Conservation (phyloP, 805 yeast species). For the Candida endomychidarum region DNA sequence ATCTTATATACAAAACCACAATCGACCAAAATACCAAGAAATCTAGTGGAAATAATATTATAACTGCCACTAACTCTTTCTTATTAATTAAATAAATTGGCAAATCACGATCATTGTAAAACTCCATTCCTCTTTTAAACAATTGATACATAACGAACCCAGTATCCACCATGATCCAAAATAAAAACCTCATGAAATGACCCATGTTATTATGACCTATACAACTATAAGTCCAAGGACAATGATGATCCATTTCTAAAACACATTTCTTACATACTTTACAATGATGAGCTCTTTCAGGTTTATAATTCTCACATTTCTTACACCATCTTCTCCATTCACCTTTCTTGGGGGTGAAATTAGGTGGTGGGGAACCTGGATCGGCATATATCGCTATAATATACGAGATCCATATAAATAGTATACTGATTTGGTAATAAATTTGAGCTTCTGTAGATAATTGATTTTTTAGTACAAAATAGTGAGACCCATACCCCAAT, state of each 20-base stretch:
- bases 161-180: slow-evolving; percentile 60
- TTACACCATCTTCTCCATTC: slow-evolving; percentile 71
- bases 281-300: slow-evolving; percentile 86
- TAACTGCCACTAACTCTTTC: slow-evolving; percentile 53
- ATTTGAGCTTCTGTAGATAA: slow-evolving; percentile 41
- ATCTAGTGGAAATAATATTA: slow-evolving; percentile 54
- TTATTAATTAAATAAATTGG: slow-evolving; percentile 58
- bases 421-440: slow-evolving; percentile 46
- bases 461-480: slow-evolving; percentile 49
- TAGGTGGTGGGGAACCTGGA: slow-evolving; percentile 69
- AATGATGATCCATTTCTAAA: slow-evolving; percentile 90
- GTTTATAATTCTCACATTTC: slow-evolving; percentile 72
- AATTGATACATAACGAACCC: slow-evolving; percentile 47
- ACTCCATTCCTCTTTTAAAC: slow-evolving; percentile 34
- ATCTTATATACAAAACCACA: slow-evolving; percentile 57
- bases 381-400: slow-evolving; percentile 58
- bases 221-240: slow-evolving; percentile 92
- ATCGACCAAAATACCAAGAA: slow-evolving; percentile 63
- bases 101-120: slow-evolving; percentile 49
- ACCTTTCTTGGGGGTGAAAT: slow-evolving; percentile 41
- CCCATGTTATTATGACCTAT: slow-evolving; percentile 79
- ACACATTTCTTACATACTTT: slow-evolving; percentile 73
- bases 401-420: slow-evolving; percentile 75
- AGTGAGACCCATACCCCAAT: slow-evolving; percentile 64
- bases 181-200: slow-evolving; percentile 73